phyloP scores from a whole-genome alignment of 441 rosid genomes.

The Melastoma candidum region DNA sequence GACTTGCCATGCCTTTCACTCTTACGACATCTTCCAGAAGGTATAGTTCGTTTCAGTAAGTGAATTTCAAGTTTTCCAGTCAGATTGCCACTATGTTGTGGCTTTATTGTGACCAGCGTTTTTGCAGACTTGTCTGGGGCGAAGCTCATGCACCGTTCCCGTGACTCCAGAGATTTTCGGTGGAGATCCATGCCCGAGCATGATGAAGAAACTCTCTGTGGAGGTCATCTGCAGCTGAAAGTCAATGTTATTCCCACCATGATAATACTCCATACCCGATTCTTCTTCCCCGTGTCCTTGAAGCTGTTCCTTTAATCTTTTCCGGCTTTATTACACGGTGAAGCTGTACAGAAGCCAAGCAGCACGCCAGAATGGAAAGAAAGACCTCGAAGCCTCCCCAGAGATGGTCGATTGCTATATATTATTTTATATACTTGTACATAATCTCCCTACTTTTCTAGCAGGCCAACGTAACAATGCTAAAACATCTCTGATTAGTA shows the following conservation, averaged over 20 bases:
- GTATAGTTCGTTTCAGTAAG: conserved; percentile 25
- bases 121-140: conserved; percentile 78
- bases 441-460: no score
- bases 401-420: no score
- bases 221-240: conserved; percentile 76
- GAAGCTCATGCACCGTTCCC: conserved; percentile 76
- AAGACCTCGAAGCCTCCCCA: no score
- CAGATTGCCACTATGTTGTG: background rate
- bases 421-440: no score
- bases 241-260: conserved; percentile 11
- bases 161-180: conserved; percentile 93
- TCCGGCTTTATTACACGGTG: conserved; percentile 25
- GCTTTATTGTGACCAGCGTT: conserved; percentile 8
- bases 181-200: conserved; percentile 79
- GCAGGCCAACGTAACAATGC: no score
- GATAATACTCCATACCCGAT: conserved; percentile 13
- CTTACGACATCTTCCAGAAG: conserved; percentile 85
- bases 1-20: conserved; percentile 84
- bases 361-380: no score
- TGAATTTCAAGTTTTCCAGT: background rate
- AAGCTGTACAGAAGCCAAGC: conserved; percentile 53
- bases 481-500: no score
- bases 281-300: conserved; percentile 8
- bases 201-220: conserved; percentile 89
- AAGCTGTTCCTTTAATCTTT: conserved; percentile 22